phyloP scores from a whole-genome alignment of 2,329 filamentous ascomycete genomes.

The Calonectria ilicicola region DNA sequence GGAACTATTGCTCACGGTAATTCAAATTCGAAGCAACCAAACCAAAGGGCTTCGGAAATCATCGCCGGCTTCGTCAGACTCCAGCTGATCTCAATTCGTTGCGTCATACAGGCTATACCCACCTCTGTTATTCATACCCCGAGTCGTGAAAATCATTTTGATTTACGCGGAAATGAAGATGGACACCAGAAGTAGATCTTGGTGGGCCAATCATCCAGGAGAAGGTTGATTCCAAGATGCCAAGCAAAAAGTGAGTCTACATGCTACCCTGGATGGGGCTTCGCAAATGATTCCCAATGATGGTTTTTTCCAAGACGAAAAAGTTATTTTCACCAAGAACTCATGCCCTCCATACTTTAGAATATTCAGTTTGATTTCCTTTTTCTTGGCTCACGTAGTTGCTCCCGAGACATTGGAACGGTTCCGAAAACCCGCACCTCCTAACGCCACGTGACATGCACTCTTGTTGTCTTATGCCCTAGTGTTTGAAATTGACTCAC shows the following conservation, averaged over 20 bases:
- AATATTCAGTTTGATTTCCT: background rate
- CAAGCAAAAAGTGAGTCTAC: background rate
- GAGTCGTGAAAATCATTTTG: background rate
- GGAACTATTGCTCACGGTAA: background rate
- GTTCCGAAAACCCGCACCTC: background rate
- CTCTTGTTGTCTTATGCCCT: background rate
- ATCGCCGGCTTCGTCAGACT: background rate
- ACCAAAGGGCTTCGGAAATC: background rate
- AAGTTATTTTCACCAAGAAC: background rate
- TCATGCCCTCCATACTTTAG: background rate
- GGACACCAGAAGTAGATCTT: background rate
- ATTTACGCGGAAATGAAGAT: slow-evolving; percentile 4
- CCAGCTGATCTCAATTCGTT: background rate
- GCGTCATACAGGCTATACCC: background rate
- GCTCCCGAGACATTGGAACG: background rate
- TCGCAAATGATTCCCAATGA: background rate
- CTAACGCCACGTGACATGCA: background rate
- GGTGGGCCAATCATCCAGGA: background rate
- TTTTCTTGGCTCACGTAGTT: background rate
- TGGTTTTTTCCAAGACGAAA: background rate
- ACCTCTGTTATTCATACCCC: background rate
- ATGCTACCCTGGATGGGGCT: background rate
- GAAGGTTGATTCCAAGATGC: background rate
- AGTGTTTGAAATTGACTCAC: background rate
- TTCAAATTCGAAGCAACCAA: background rate